Base-by-base conservation (phyloP, 1,139 yeast species). In the Lodderomyces metapsilosis region DNA sequence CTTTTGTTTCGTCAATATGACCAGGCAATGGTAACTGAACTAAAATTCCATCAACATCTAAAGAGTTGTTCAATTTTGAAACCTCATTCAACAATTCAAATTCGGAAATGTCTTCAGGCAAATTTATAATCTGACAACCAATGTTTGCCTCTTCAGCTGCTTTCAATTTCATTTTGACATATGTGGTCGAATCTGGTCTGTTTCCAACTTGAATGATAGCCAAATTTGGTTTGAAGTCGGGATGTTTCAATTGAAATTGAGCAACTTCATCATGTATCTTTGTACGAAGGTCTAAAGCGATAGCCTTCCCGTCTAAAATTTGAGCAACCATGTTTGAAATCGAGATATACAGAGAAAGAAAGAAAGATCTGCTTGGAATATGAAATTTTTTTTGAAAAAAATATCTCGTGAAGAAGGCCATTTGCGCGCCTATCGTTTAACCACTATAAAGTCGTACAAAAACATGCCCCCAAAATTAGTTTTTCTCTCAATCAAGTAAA, bases 151-250 rank as follows among this genome's bases (percentile, higher is more conserved):
- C 94, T 50, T 75, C 69, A 24, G 98, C 96, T 21, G 98, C 97
- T 69, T 84, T 87, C 52, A 88, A 72, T 71, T 92, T 92, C 96
- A 92, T 91, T 52, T 84, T 81, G 43, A 92, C 97, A 65, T 92
- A 92, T n/a, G 96, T 87, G 39, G 88, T 76, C 10, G 97, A 88
- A 61, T 92, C 98, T 31, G 88, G 91, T 57, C 98, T 77, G 38
- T 71, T 74, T 38, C 98, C 98, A 21, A 92, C 95, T 68, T 92
- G 98, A 52, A 92, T 75, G 52, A 92, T 91, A 41, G 88, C 75
- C 61, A 92, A 72, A 42, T 79, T 76, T 28, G 98, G 97, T 52
- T 75, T 71, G 69, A 89, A 91, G 43, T 72, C 74, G 17, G 80
- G 71, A 57, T 80, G 76, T 43, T 69, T 64, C 20, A 69, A 53